Evolutionary conservation across 306 rosid genomes (phyloP).

Genomic region (Alnus glutinosa): DNA sequence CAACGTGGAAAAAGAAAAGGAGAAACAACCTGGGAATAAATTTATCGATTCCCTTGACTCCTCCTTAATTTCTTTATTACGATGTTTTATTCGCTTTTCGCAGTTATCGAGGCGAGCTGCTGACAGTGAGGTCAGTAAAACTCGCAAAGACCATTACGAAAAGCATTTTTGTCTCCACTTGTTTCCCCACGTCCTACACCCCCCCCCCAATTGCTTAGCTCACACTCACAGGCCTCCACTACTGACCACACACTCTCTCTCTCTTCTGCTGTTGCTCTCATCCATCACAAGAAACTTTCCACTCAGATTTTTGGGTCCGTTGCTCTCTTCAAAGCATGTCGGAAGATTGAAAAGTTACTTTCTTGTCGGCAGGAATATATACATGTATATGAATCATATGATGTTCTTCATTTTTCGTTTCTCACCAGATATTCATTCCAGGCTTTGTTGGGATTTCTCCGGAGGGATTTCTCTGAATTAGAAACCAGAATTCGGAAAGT

Average conservation of each 20-base stretch:
- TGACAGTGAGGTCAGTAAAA: neutral
- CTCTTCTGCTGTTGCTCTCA: neutral
- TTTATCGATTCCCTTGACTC: too few species aligned
- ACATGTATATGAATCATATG: too few species aligned
- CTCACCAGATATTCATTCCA: too few species aligned
- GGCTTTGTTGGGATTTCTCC: too few species aligned
- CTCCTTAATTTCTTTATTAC: too few species aligned
- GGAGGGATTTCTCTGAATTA: neutral
- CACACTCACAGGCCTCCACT: neutral
- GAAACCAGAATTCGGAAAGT: neutral
- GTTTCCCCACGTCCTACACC: neutral
- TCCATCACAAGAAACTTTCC: neutral
- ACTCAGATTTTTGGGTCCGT: neutral
- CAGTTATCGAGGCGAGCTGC: neutral
- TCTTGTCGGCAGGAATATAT: too few species aligned
- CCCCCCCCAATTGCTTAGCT: neutral
- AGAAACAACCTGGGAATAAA: neutral
- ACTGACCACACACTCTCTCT: neutral
- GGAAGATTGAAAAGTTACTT: neutral
- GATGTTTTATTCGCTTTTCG: neutral
- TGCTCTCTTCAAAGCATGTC: too few species aligned
- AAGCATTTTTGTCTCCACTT: neutral
- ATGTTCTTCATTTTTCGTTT: too few species aligned
- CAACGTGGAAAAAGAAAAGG: neutral
- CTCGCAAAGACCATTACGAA: neutral